Evolutionary conservation across 1,139 yeast genomes (phyloP), one percentile per base, ranked within the genome.

Genomic region (Suhomyces wounanorum): DNA sequence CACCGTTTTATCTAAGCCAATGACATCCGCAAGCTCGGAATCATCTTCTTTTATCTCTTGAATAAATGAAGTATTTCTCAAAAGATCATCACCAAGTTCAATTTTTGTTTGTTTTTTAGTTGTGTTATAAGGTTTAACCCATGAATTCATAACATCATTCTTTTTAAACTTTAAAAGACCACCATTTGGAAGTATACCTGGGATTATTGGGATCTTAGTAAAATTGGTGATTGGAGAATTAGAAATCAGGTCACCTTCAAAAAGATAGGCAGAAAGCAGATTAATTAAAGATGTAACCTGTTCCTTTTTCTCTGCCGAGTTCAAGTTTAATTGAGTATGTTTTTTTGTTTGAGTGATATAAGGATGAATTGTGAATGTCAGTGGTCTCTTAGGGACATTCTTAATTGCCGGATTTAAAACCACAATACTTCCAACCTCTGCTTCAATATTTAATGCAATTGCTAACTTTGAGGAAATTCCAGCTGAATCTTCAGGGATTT

Each of bases 381-480:
- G 55, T 0, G 86, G 83, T 10, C 68, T 59, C 50, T 73, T 77
- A 1, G 73, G 58, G 18, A 70, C 57, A 5, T 71, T 74, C 47
- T 71, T 72, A 0, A 70, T 55, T 0, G 86, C 77, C 13, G 83
- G 77, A 56, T 81, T 84, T 9, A 89, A 57, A 2, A 79, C 72
- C 4, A 87, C 69, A 16, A 83, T 70, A 53, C 77, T 74, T 0
- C 95, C 95, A 4, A 82, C 70, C 25, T 70, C 69, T 6, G 66
- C 55, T 51, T 78, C 82, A 1, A 81, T 65, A 0, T 83, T 81
- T 37, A 89, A 73, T 0, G 95, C 85, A 8, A 77, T 69, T 1
- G 92, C 79, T 43, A 88, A 70, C 3, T 78, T 67, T 11, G 67
- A 60, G 0, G 96, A 84, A 14, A 90, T 60, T 0, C 84, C 87